Conservation (phyloP, 2,329 filamentous ascomycete species). For the Xylogone sp. region DNA sequence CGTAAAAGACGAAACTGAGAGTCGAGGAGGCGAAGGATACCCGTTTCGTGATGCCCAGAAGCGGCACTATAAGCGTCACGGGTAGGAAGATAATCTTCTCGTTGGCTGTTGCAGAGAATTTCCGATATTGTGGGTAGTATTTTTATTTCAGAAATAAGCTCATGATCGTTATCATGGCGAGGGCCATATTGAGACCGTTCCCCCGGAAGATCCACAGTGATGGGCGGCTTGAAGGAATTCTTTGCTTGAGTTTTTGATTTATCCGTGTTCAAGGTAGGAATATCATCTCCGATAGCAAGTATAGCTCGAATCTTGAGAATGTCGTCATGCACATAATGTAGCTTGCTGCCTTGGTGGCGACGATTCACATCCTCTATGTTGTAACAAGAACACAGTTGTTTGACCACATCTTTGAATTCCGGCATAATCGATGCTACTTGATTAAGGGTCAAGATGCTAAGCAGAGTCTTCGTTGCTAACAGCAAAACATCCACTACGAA, state of each 20-base stretch:
- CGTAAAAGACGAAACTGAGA: conserved; percentile 26
- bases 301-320: conserved; percentile 17
- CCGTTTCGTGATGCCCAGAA: conserved; percentile 21
- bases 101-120: conserved; percentile 17
- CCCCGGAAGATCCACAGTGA: conserved; percentile 19
- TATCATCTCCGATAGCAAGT: conserved; percentile 19
- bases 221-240: conserved; percentile 2
- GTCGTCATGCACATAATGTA: conserved; percentile 11
- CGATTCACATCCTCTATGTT: conserved; percentile 1
- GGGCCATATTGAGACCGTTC: conserved; percentile 19
- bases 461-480: conserved; percentile 10
- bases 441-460: conserved; percentile 19
- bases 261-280: conserved; percentile 10
- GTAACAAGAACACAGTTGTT: conserved; percentile 7
- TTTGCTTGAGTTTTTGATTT: conserved; percentile 1
- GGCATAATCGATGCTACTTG: conserved; percentile 17
- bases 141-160: conserved; percentile 25
- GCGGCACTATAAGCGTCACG: conserved; percentile 11
- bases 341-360: conserved; percentile 7
- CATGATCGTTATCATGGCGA: conserved; percentile 26
- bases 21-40: conserved; percentile 26
- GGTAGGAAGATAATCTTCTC: conserved; percentile 17
- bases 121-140: conserved; percentile 30
- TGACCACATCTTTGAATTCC: conserved; percentile 12
- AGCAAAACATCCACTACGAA: conserved; percentile 11